Evolutionary conservation across 1,139 yeast species (phyloP), one percentile per base, ranked within the genome.

Genomic region (Yarrowia galli): DNA sequence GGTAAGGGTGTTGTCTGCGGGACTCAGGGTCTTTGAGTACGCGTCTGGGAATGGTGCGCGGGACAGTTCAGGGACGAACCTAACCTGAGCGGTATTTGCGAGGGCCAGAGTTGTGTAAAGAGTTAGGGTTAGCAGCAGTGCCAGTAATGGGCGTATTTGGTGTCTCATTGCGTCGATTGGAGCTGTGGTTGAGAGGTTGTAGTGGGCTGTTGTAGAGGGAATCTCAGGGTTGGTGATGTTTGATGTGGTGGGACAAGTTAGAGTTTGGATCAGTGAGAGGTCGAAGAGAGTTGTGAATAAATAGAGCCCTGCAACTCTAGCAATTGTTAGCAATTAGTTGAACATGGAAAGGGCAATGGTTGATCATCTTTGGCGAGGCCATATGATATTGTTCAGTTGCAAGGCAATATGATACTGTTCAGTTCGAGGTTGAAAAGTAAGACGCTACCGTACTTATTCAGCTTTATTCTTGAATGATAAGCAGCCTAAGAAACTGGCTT

Each of bases 11-110:
- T 42, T 42, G n/a, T 42, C 49, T 3, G 13, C 7, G 2, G 49
- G 64, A 9, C 40, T 36, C 12, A 58, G 51, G 2, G 20, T 15
- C 25, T 23, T 36, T 12, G 40, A 16, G 42, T n/a, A 36, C 28
- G 64, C 58, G 42, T 35, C 32, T 3, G 40, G 15, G 25, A 32
- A 12, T 12, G 64, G 43, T 10, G 64, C 20, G 16, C n/a, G 15
- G 0, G 61, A 38, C 18, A 58, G 28, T 12, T 43, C 22, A 6
- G 64, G 64, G 10, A 58, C 10, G 28, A 58, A 58, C 9, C 64
- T 12, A 6, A 58, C 64, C 51, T 58, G 64, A 1, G 48, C 64
- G 7, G 64, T 58, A 18, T 58, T 58, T 25, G 64, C 64, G 1
- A 25, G 28, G 16, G 64, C 49, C 9, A 58, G 49, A 16, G 64